Evolutionary conservation across 2,329 filamentous ascomycete species (phyloP), one percentile per base, ranked within the genome.

Genomic region (Neopestalotiopsis clavispora): DNA sequence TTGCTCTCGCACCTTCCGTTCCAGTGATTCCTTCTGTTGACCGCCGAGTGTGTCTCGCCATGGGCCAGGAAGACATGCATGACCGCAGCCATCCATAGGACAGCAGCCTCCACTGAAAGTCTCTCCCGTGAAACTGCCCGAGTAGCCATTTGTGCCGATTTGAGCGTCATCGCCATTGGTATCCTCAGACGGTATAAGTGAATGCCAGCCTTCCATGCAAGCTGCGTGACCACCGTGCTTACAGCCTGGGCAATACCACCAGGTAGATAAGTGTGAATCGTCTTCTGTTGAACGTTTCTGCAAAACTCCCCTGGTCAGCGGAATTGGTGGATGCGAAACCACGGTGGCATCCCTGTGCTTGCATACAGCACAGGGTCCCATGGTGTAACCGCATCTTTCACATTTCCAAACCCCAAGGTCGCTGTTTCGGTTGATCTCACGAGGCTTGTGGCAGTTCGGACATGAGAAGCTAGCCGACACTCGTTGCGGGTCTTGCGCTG

Each of bases 231-330:
- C 89, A 34, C 89, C 89, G 72, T 91, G 89, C 1, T 84, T 84
- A 73, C 89, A 91, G 13, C 86, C 87, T 1, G 86, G 85, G 69
- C 89, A 91, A 73, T 88, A 88, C 87, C 87, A 91, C 89, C 89
- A 91, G 1, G 84, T 84, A 0, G 81, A 79, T 34, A 85, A 71
- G 4, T 80, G 74, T 1, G 76, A 72, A 4, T 77, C 75, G 3
- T 76, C 72, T 1, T 67, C 63, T 5, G 32, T 69, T 13, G 52
- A 67, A 62, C 60, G 2, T 5, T 73, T 68, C 4, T 72, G 70
- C 1, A 68, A 66, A 1, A 76, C 72, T 2, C 75, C 76, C n/a
- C 76, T 73, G 2, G 72, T 71, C 3, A 77, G 12, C 3, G 74
- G 67, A 34, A 72, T 67, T 0, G 73, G 66, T 0, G 72, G 71